A percentile compares a stretch with the other conserved stretches of the same genome.
Conservation (phyloP, 1,284 basidiomycete genomes). For the Microstroma glucosiphilum region DNA sequence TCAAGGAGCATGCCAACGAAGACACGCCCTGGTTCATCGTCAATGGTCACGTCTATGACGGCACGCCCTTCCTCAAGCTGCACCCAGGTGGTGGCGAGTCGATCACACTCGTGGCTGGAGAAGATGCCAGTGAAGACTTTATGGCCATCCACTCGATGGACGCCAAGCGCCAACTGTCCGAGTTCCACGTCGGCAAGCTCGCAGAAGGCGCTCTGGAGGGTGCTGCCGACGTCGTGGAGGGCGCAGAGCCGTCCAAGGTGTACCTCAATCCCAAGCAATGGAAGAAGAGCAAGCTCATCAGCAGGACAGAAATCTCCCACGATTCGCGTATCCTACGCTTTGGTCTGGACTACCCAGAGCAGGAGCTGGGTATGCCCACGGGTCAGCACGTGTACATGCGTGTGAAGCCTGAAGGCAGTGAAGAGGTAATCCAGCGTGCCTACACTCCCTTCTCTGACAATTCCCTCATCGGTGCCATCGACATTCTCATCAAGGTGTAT, state of each 20-base stretch:
- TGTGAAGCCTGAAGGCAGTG: slow-evolving; percentile 25
- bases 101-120: slow-evolving; percentile 60
- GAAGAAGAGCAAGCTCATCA: slow-evolving; percentile 56
- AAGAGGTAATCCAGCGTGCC: slow-evolving; percentile 60
- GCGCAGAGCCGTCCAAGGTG: slow-evolving; percentile 17
- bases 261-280: slow-evolving; percentile 59
- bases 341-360: slow-evolving; percentile 54
- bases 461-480: slow-evolving; percentile 56
- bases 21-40: slow-evolving; percentile 63
- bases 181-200: slow-evolving; percentile 51
- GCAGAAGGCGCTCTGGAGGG: slow-evolving; percentile 8
- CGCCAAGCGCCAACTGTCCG: slow-evolving; percentile 56
- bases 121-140: slow-evolving; percentile 65
- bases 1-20: slow-evolving; percentile 54
- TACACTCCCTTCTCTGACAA: slow-evolving; percentile 61
- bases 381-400: slow-evolving; percentile 61
- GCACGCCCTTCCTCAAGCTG: slow-evolving; percentile 58
- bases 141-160: slow-evolving; percentile 59
- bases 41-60: slow-evolving; percentile 58
- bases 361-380: slow-evolving; percentile 59
- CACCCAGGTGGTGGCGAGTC: slow-evolving; percentile 64
- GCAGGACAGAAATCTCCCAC: slow-evolving; percentile 55
- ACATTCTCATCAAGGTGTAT: slow-evolving; percentile 59
- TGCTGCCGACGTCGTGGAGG: not conserved
- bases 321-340: slow-evolving; percentile 61